phyloP scores from a whole-genome alignment of 2,329 filamentous ascomycete genomes.

The Aspergillus chevalieri region DNA sequence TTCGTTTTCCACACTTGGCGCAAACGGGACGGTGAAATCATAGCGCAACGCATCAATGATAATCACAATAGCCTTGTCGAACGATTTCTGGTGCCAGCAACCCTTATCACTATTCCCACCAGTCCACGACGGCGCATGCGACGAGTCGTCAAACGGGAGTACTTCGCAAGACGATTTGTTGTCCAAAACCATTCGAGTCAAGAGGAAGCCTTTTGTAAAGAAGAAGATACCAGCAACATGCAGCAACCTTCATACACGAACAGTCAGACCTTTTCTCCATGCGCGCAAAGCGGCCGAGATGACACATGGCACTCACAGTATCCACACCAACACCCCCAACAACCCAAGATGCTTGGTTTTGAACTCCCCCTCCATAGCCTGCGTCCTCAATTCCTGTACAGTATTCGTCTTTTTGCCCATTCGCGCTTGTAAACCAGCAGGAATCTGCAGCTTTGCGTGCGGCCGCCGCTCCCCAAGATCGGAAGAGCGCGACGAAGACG shows the following conservation, averaged over 20 bases:
- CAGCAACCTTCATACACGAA: constrained; percentile 47
- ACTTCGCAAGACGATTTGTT: constrained; percentile 64
- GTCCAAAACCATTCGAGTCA: constrained; percentile 75
- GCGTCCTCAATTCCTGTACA: constrained; percentile 21
- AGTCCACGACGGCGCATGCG: constrained; percentile 1
- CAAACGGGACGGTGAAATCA: constrained; percentile 85
- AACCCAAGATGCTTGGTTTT: constrained; percentile 33
- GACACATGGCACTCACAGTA: constrained; percentile 29
- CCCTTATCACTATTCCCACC: constrained; percentile 49
- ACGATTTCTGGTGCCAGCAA: constrained; percentile 94
- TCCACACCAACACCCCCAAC: constrained; percentile 34
- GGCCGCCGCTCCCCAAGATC: constrained; percentile 8
- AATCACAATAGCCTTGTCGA: constrained; percentile 84
- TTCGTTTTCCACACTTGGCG: constrained; percentile 40
- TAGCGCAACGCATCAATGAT: constrained; percentile 92
- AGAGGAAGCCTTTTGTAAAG: constrained; percentile 90
- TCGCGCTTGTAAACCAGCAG: constrained; percentile 9
- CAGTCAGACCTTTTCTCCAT: neutral
- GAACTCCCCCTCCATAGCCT: constrained; percentile 32
- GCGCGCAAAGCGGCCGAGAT: neutral
- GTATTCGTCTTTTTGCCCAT: constrained; percentile 18
- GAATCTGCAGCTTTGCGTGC: constrained; percentile 5
- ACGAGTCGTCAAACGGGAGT: constrained; percentile 56
- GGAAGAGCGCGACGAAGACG: constrained; percentile 5
- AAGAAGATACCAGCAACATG: constrained; percentile 79